Base-by-base conservation (phyloP, 495 filamentous ascomycete genomes). In the Staphylotrichum longicolle region DNA sequence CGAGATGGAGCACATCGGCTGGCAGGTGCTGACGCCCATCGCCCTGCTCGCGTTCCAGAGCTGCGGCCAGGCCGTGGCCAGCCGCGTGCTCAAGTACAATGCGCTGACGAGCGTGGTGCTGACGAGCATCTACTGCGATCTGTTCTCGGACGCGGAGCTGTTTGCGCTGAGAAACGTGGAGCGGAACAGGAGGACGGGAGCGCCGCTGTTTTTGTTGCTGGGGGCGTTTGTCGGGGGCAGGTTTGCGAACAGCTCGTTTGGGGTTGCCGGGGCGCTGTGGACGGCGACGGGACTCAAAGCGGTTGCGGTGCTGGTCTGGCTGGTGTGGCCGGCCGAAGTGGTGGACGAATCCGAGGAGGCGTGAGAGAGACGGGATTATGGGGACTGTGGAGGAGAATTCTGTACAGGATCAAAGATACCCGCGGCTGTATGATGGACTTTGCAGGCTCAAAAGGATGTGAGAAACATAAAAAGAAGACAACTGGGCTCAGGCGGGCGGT, bases 111-210 rank as follows among this genome's bases (percentile, higher is more conserved):
- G 84, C 66, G 87, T 90, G 10, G 88, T 90, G 33, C 70, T 90
- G 58, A 91, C 88, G 20, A 88, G 85, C 62, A 80, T 86, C 54
- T 89, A 88, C 72, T 87, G 85, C 65, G 88, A 91, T 68, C 64
- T 90, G 15, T 88, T 88, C 67, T 85, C 84, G 7, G 83, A 88
- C 56, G 76, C 77, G 40, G 78, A 83, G 20, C 60, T 89, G 11
- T 76, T 88, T 10, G 72, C 75, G 2, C 47, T 77, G 34, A 66
- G 72, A 5, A 84, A 87, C 63, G 72, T 72, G 7, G 84, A 89
- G 68, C 69, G 87, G 55, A 85, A 86, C 65, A 77, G 84, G 30
- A 74, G 87, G 45, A 65, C 77, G 5, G 82, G 75, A 0, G 87
- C 87, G 3, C 80, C 86, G 11, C 44, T 84, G 15, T 74, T 82